Conservation (phyloP, 805 yeast species). For the Candida awuae region DNA sequence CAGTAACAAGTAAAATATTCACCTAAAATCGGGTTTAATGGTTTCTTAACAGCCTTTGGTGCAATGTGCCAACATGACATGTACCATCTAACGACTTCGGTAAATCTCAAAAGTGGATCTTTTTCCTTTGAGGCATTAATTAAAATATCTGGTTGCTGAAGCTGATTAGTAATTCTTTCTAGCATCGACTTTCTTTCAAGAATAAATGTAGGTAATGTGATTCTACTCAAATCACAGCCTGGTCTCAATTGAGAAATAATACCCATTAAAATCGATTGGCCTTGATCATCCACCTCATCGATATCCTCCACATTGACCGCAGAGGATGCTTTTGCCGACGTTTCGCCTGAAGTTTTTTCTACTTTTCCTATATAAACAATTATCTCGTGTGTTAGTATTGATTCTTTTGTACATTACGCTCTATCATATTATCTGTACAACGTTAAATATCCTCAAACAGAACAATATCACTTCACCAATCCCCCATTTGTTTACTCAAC, state of each 20-base stretch:
- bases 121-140: conserved; percentile 54
- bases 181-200: conserved; percentile 93
- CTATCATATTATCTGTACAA: no score
- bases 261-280: conserved; percentile 77
- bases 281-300: conserved; percentile 88
- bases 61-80: conserved; percentile 97
- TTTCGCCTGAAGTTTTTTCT: not conserved
- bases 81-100: conserved; percentile 79
- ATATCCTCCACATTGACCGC: conserved; percentile 53
- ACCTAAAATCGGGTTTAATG: conserved; percentile 89
- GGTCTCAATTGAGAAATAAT: conserved; percentile 88
- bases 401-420: not conserved
- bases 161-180: conserved; percentile 86
- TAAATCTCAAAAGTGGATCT: conserved; percentile 62
- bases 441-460: no score
- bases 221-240: conserved; percentile 82
- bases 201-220: conserved; percentile 92
- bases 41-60: conserved; percentile 97
- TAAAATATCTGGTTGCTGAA: conserved; percentile 70
- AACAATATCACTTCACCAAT: no score
- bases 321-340: not conserved
- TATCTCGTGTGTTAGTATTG: not conserved
- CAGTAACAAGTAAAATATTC: conserved; percentile 88
- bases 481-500: not conserved
- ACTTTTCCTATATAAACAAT: conserved; percentile 5